Evolutionary conservation across 352 stramenopile genomes (phyloP).

Genomic region (Phytophthora nicotianae): DNA sequence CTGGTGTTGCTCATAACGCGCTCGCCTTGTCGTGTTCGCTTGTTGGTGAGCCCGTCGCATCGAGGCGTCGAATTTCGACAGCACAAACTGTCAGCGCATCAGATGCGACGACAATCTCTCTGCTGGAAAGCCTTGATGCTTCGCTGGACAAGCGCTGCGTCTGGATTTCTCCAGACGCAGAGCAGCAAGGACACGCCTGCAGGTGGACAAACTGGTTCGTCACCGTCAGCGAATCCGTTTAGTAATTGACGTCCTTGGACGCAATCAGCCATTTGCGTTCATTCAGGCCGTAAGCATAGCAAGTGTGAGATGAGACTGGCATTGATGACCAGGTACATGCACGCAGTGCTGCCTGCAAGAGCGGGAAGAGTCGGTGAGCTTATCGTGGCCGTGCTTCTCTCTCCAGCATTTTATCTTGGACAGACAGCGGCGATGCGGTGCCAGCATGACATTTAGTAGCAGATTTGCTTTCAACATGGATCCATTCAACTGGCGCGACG

Average conservation of each 20-base stretch:
- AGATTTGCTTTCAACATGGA: slow-evolving; percentile 23
- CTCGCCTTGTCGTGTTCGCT: slow-evolving; percentile 4
- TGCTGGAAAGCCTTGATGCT: slow-evolving; percentile 16
- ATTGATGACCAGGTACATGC: not conserved
- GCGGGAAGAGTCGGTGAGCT: slow-evolving; percentile 6
- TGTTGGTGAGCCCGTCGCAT: slow-evolving; percentile 14
- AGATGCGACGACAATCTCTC: slow-evolving; percentile 28
- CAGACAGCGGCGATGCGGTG: slow-evolving; percentile 15
- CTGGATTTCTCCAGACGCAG: slow-evolving; percentile 21
- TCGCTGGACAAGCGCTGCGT: slow-evolving; percentile 4
- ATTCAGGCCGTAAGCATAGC: slow-evolving; percentile 9
- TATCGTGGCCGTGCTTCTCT: slow-evolving; percentile 10
- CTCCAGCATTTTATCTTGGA: slow-evolving; percentile 6
- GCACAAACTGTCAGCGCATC: slow-evolving; percentile 24
- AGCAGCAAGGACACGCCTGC: slow-evolving; percentile 17
- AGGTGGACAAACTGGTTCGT: slow-evolving; percentile 18
- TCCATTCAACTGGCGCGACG: slow-evolving; percentile 2
- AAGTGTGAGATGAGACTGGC: not conserved
- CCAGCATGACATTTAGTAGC: not conserved
- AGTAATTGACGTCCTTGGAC: slow-evolving; percentile 15
- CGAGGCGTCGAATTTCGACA: slow-evolving; percentile 7
- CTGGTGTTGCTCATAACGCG: slow-evolving; percentile 7
- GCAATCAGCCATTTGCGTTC: slow-evolving; percentile 18
- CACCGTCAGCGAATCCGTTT: slow-evolving; percentile 30
- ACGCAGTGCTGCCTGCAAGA: not conserved